Conservation (phyloP, 331 rosid species). For the Quercus tomentella region DNA sequence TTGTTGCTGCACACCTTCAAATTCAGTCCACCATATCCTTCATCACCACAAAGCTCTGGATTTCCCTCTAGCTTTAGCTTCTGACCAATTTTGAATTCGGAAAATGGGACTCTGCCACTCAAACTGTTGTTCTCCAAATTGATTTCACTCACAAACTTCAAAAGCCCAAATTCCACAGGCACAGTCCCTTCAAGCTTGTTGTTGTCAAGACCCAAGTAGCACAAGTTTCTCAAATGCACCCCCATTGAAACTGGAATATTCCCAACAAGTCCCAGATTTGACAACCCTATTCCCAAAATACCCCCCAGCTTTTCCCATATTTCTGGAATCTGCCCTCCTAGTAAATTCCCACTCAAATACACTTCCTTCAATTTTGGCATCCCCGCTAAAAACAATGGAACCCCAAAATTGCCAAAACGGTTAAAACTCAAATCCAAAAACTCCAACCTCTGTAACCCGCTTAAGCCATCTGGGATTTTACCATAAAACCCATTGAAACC, state of each 20-base stretch:
- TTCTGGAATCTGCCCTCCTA: slow-evolving; percentile 73
- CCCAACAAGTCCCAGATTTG: slow-evolving; percentile 60
- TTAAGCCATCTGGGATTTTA: slow-evolving; percentile 50
- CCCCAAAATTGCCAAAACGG: slow-evolving; percentile 50
- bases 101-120: slow-evolving; percentile 56
- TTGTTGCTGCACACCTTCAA: slow-evolving; percentile 34
- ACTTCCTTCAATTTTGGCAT: slow-evolving; percentile 55
- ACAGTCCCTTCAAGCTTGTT: slow-evolving; percentile 69
- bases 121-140: slow-evolving; percentile 77
- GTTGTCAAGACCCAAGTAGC: slow-evolving; percentile 72
- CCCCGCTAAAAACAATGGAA: slow-evolving; percentile 54
- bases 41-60: slow-evolving; percentile 51
- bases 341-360: slow-evolving; percentile 61
- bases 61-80: slow-evolving; percentile 62
- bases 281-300: slow-evolving; percentile 51
- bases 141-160: slow-evolving; percentile 49
- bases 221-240: slow-evolving; percentile 40
- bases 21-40: slow-evolving; percentile 21
- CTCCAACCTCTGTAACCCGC: slow-evolving; percentile 33
- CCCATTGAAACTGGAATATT: slow-evolving; percentile 71
- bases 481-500: slow-evolving; percentile 52
- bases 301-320: slow-evolving; percentile 59
- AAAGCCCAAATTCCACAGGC: slow-evolving; percentile 54
- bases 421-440: slow-evolving; percentile 73
- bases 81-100: slow-evolving; percentile 27